These are phyloP conservation scores for Eucalyptus cloeziana DNA, from an alignment of 345 rosid genomes.

Conservation along the genomic window DNA sequence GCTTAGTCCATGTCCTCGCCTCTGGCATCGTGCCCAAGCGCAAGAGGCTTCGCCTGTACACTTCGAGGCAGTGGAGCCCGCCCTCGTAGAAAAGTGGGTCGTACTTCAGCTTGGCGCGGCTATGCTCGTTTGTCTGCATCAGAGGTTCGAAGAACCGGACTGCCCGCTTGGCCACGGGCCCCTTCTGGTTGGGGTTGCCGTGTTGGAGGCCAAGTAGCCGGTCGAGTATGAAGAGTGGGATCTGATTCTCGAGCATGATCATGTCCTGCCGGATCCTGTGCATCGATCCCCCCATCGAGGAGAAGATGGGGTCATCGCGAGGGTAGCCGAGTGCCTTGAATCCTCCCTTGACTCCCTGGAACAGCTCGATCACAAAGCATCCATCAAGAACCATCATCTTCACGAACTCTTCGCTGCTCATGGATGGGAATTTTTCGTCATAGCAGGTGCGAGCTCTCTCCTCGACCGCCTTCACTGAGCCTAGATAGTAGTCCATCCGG, in stretches of 20 bases:
- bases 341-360: slow-evolving; percentile 55
- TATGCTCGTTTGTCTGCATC: background rate
- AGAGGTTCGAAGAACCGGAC: slow-evolving; percentile 63
- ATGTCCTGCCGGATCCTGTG: slow-evolving; percentile 70
- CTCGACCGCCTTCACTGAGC: slow-evolving; percentile 46
- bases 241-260: slow-evolving; percentile 78
- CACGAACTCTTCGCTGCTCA: slow-evolving; percentile 50
- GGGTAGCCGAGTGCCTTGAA: slow-evolving; percentile 50
- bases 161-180: slow-evolving; percentile 44
- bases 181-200: slow-evolving; percentile 33
- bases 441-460: slow-evolving; percentile 54
- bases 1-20: slow-evolving; percentile 24
- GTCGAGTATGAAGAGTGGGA: slow-evolving; percentile 66
- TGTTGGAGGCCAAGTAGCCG: slow-evolving; percentile 50
- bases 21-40: slow-evolving; percentile 35
- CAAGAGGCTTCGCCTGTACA: slow-evolving; percentile 49
- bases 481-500: slow-evolving; percentile 34
- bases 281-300: slow-evolving; percentile 71
- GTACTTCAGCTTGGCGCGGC: slow-evolving; percentile 23
- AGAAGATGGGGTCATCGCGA: slow-evolving; percentile 63
- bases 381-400: slow-evolving; percentile 84
- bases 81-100: slow-evolving; percentile 55
- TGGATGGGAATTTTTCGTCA: slow-evolving; percentile 20
- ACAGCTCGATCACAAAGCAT: slow-evolving; percentile 67
- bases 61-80: slow-evolving; percentile 66